Base-by-base conservation (phyloP, 2,329 filamentous ascomycete species). In the Aschersonia sp. region DNA sequence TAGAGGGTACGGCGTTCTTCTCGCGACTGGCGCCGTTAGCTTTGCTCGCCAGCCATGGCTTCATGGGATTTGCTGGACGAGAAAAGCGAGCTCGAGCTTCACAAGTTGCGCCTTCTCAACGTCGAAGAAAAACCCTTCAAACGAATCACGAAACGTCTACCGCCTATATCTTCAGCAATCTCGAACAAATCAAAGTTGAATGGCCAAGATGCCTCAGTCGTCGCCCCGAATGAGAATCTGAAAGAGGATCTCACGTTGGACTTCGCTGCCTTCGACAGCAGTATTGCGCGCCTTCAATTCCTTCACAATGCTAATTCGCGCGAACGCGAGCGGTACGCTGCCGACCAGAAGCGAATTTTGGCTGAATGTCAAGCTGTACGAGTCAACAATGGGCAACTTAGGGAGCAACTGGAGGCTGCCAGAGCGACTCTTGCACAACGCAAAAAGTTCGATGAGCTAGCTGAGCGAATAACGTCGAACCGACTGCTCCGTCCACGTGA, bases 121-220 rank as follows among this genome's bases (percentile, higher is more conserved):
- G 84, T 96, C 51, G 91, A 97, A 70, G 87, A 94, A 61, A 89
- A 89, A 50, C 88, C 89, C 1, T 96, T 94, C 70, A 87, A 87
- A 63, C 84, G 89, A 51, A 80, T 96, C 51, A 86, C 85, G 29
- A 89, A 89, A 66, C 83, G 85, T 32, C 77, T 97, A 6, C 73
- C 86, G 4, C 74, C 77, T 29, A 77, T 84, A 12, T 78, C 80
- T 47, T 78, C 82, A 28, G 73, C 87, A 31, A 72, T 84, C 20
- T 53, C 57, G 12, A 38, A 38, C 12, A 38, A 7, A 38, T 12
- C 35, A 4, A 38, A 12, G 35, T 3, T 7, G 4, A 38, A 69
- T 47, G 66, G 69, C n/a, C 64, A 65, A 3, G 60, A 65, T 20
- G 63, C 70, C 5, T 40, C 47, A 10, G 31, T 31, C 28, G 30